A percentile compares a stretch with the other conserved stretches of the same genome.
phyloP scores from a whole-genome alignment of 768 basidiomycete genomes.

The Hemileccinum impolitum region DNA sequence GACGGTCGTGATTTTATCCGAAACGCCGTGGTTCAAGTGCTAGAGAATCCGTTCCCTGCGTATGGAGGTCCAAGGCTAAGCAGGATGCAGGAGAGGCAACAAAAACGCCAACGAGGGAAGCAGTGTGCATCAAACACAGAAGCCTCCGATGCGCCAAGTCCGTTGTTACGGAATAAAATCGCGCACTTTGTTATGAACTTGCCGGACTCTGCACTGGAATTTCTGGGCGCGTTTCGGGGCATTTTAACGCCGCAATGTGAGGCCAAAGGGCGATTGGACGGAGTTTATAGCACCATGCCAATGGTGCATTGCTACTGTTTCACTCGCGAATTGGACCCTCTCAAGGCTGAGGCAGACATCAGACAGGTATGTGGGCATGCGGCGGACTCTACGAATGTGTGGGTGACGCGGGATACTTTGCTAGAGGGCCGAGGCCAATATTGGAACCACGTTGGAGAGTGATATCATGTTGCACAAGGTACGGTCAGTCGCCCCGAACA shows the following conservation, averaged over 20 bases:
- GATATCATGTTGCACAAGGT: constrained; percentile 68
- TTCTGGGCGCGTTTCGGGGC: constrained; percentile 86
- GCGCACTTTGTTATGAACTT: constrained; percentile 98
- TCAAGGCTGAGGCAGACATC: constrained; percentile 74
- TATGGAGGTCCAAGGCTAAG: constrained; percentile 43
- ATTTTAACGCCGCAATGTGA: constrained; percentile 46
- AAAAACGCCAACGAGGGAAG: constrained; percentile 38
- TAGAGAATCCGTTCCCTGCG: constrained; percentile 65
- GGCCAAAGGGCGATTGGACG: constrained; percentile 42
- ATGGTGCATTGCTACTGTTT: constrained; percentile 97
- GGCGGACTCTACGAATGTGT: not conserved
- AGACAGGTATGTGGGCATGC: constrained; percentile 53
- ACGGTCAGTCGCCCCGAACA: constrained; percentile 90
- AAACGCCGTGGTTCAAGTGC: constrained; percentile 46
- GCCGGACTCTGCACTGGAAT: constrained; percentile 86
- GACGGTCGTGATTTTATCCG: constrained; percentile 90
- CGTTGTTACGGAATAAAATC: constrained; percentile 51
- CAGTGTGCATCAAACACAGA: constrained; percentile 1
- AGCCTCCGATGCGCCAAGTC: constrained; percentile 5
- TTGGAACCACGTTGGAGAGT: constrained; percentile 52
- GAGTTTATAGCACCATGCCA: constrained; percentile 58
- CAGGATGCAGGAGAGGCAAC: constrained; percentile 40
- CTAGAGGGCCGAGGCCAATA: constrained; percentile 68
- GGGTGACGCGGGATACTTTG: constrained; percentile 17
- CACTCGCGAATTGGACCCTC: constrained; percentile 73